phyloP scores from a whole-genome alignment of 768 basidiomycete genomes.

The Suillus paluster region DNA sequence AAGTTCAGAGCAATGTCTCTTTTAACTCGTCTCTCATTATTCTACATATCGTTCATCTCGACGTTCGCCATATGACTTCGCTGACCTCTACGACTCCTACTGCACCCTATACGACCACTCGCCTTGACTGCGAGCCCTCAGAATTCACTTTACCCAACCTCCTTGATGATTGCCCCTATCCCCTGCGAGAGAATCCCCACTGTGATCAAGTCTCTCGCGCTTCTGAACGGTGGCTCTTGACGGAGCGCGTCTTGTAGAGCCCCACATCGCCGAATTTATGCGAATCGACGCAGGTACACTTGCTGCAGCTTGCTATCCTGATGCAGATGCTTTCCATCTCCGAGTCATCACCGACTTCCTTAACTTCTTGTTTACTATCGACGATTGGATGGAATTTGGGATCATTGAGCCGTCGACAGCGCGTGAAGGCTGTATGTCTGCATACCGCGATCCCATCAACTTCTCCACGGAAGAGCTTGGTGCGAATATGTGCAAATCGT shows the following conservation, averaged over 20 bases:
- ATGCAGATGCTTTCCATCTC: slow-evolving; percentile 55
- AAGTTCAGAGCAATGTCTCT: too few relatives aligned
- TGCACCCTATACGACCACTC: slow-evolving; percentile 22
- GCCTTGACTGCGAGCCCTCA: slow-evolving; percentile 9
- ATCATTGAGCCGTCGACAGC: too few relatives aligned
- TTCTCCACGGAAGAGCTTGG: too few relatives aligned
- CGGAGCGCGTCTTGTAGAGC: slow-evolving; percentile 32
- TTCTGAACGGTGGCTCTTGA: slow-evolving; percentile 41
- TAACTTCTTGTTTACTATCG: slow-evolving; percentile 47
- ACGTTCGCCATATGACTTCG: background rate
- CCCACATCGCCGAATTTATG: slow-evolving; percentile 44
- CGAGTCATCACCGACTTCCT: slow-evolving; percentile 72
- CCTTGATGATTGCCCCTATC: slow-evolving; percentile 42
- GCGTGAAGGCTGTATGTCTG: too few relatives aligned
- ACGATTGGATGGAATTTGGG: slow-evolving; percentile 44
- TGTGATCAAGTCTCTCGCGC: slow-evolving; percentile 38
- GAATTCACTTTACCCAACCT: slow-evolving; percentile 46
- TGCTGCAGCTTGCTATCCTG: too few relatives aligned
- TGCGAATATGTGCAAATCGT: too few relatives aligned
- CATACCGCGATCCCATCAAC: too few relatives aligned
- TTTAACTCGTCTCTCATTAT: too few relatives aligned
- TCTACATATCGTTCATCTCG: background rate
- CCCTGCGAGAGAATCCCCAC: slow-evolving; percentile 36
- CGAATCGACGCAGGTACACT: slow-evolving; percentile 70
- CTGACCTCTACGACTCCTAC: slow-evolving; percentile 26